phyloP scores from a whole-genome alignment of 805 yeast genomes.

The Hyphopichia homilentoma region DNA sequence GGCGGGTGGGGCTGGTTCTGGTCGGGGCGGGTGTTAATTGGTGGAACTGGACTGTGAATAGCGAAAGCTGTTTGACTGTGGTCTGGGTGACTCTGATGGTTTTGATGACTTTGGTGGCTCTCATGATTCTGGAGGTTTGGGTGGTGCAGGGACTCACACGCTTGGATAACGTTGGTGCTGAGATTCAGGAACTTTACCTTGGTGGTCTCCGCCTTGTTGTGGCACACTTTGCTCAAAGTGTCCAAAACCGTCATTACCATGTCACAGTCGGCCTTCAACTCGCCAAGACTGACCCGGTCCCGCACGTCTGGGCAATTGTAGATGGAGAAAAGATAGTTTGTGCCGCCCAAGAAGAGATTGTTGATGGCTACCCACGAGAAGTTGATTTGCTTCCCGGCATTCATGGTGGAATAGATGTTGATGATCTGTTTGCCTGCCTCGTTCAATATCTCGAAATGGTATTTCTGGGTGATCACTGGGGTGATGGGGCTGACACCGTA shows the following conservation, averaged over 20 bases:
- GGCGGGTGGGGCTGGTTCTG: neutral
- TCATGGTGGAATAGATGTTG: slow-evolving; percentile 5
- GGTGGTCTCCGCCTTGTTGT: slow-evolving; percentile 2
- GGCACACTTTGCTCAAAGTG: slow-evolving; percentile 3
- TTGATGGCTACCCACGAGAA: slow-evolving; percentile 15
- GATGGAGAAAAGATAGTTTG: slow-evolving; percentile 9
- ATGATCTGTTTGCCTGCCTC: slow-evolving; percentile 11
- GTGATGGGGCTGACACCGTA: slow-evolving; percentile 10
- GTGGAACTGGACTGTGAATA: too few species aligned
- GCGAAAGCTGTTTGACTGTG: too few species aligned
- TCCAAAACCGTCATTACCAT: slow-evolving; percentile 2
- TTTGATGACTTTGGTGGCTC: too few species aligned
- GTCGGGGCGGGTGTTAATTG: neutral
- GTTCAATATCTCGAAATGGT: slow-evolving; percentile 6
- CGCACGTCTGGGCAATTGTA: slow-evolving; percentile 4
- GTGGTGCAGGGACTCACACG: slow-evolving; percentile 1
- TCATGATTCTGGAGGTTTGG: too few species aligned
- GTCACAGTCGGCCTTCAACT: neutral
- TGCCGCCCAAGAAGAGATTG: slow-evolving; percentile 8
- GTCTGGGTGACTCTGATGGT: too few species aligned
- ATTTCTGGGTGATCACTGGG: slow-evolving; percentile 3
- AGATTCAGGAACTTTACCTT: neutral
- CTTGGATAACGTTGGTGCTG: neutral
- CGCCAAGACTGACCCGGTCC: neutral
- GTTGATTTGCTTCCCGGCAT: slow-evolving; percentile 8